Conservation (phyloP, 2,329 filamentous ascomycete genomes). For the Cordyceps cateniannulata region DNA sequence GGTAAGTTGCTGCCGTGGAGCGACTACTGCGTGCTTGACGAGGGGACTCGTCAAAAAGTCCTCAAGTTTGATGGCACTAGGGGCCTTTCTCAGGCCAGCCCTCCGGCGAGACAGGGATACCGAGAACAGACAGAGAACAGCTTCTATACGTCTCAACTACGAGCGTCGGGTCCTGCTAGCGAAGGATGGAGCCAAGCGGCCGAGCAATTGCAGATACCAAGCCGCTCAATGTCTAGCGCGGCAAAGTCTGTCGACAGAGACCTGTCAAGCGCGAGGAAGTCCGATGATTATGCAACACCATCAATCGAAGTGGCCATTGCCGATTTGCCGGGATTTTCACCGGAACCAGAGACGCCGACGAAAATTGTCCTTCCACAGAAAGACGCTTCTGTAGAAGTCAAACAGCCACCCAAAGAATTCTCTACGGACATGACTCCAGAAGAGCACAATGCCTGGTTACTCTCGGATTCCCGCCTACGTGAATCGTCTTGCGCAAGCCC, state of each 20-base stretch:
- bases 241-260: not conserved
- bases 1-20: slow-evolving; percentile 82
- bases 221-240: slow-evolving; percentile 1
- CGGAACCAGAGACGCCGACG: not conserved
- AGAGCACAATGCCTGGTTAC: slow-evolving; percentile 80
- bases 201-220: slow-evolving; percentile 23
- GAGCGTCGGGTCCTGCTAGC: slow-evolving; percentile 26
- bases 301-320: not conserved
- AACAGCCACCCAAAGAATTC: slow-evolving; percentile 8
- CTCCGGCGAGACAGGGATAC: slow-evolving; percentile 56
- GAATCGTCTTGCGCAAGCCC: slow-evolving; percentile 91
- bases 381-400: not conserved
- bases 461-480: slow-evolving; percentile 77
- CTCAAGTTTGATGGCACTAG: slow-evolving; percentile 56
- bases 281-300: not conserved
- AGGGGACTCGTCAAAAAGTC: slow-evolving; percentile 75
- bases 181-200: slow-evolving; percentile 23
- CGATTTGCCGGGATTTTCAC: slow-evolving; percentile 14
- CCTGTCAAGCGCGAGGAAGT: slow-evolving; percentile 13
- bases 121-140: slow-evolving; percentile 73
- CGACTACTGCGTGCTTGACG: slow-evolving; percentile 75
- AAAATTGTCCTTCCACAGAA: not conserved
- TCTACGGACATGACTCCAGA: slow-evolving; percentile 74
- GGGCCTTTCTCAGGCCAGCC: slow-evolving; percentile 60
- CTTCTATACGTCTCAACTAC: slow-evolving; percentile 74